phyloP scores from a whole-genome alignment of 352 stramenopile genomes.

The Pythium scleroteichum region DNA sequence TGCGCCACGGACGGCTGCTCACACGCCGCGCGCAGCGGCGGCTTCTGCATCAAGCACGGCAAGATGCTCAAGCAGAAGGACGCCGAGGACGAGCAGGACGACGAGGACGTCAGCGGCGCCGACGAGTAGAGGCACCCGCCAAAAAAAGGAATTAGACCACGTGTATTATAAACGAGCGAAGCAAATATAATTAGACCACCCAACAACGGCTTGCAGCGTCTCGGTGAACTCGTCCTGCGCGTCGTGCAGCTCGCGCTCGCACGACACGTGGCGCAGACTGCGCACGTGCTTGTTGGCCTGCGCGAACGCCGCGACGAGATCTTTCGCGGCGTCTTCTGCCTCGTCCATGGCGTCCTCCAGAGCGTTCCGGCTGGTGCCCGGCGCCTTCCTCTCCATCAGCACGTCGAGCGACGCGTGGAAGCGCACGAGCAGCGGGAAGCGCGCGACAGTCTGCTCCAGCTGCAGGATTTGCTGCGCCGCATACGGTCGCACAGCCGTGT shows the following conservation, averaged over 20 bases:
- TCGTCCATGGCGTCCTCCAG: conserved; percentile 52
- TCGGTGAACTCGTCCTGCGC: conserved; percentile 39
- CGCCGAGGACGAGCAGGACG: conserved; percentile 4
- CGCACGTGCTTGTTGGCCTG: background rate
- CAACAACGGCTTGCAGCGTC: conserved; percentile 21
- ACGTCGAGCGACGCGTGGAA: conserved; percentile 45
- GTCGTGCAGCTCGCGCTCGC: conserved; percentile 44
- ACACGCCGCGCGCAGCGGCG: conserved; percentile 73
- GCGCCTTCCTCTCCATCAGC: conserved; percentile 39
- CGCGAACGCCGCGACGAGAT: conserved; percentile 36
- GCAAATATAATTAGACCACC: background rate
- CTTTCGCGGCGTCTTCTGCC: conserved; percentile 23
- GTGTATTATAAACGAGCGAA: conserved; percentile 11
- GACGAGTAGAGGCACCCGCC: conserved; percentile 15
- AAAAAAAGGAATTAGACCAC: conserved; percentile 6
- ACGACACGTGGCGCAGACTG: conserved; percentile 37
- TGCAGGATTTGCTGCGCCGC: conserved; percentile 46
- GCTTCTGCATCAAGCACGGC: conserved; percentile 85
- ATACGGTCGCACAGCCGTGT: conserved; percentile 32
- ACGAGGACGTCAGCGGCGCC: conserved; percentile 1
- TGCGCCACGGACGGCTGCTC: conserved; percentile 74
- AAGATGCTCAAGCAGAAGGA: conserved; percentile 47
- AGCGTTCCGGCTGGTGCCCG: conserved; percentile 30
- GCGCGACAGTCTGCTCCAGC: conserved; percentile 35
- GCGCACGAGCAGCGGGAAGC: conserved; percentile 34